Evolutionary conservation across 2,329 filamentous ascomycete genomes (phyloP), one percentile per base, ranked within the genome.

Genomic region (Amauroascus niger): DNA sequence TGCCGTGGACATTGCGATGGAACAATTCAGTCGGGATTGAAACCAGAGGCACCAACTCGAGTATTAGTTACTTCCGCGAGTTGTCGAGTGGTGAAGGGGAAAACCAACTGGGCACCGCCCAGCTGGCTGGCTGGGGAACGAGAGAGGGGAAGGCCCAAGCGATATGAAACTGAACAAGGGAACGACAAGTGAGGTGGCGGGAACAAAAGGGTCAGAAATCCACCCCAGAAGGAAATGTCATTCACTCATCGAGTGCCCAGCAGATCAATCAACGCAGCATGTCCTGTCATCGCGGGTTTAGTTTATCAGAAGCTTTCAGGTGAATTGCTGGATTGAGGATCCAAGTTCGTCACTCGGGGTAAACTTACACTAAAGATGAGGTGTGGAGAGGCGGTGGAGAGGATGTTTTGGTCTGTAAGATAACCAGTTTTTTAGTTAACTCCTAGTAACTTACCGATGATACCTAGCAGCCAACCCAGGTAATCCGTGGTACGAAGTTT

Each of bases 1-100:
- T 58, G 76, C 68, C 53, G 74, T 67, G 60, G 72, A 72, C 72
- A 74, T 74, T 58, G 52, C 44, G 52, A 55, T 45, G 32, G n/a
- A 48, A 28, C 40, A 49, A 52, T 52, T 52, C 43, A 48, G 18
- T 22, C 14, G 2, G 20, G 14, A 43, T 7, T 37, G 18, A 33
- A 51, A 7, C 20, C 32, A 11, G 46, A 49, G 45, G 41, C 24
- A 39, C 40, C 13, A 20, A 37, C 11, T 33, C 14, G 20, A n/a
- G 30, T 28, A 46, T 39, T n/a, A n/a, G n/a, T n/a, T 28, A 32
- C 32, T 14, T 52, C 43, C n/a, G 26, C 33, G 6, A 18, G 9
- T 28, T 28, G 13, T 30, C 18, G 3, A 18, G 40, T 30, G 41
- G 33, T 46, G 30, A 28, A 46, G 39, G 33, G 22, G 16, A 44